Evolutionary conservation across 2,329 filamentous ascomycete genomes (phyloP), one percentile per base, ranked within the genome.

Genomic region (Xylaria digitata): DNA sequence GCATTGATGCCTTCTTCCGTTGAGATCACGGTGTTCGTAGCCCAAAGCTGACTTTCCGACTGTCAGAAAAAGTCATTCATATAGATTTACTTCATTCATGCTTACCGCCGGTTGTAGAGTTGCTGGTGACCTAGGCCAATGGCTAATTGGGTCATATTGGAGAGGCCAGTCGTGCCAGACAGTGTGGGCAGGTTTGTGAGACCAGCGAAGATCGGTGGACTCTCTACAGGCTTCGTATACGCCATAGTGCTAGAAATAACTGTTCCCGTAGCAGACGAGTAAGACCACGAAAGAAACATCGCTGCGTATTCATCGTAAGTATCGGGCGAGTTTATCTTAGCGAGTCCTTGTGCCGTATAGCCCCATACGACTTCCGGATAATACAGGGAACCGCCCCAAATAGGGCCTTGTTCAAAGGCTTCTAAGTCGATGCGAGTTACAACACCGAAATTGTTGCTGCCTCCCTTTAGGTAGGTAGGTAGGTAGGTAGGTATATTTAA

Each of bases 341-440:
- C 45, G 15, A 59, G 19, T 9, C 21, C 56, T 17, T 7, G 45
- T 30, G 42, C 42, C 6, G 13, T 13, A 21, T 42, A 8, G 1
- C 26, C 21, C 19, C 7, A 30, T 13, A 15, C 43, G 1, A 11
- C 7, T 6, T 3, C 7, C 7, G 57, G 23, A 48, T 23, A 49
- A 4, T 15, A 6, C 6, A 43, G 7, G 2, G 19, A 1, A 11
- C 19, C 64, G n/a, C 40, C 63, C 46, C 48, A 67, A 15, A 67
- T 32, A 19, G 40, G 21, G 15, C 55, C 50, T 42, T 58, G 54
- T 26, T 48, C 21, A 32, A 67, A 67, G 1, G 65, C 46, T 15
- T 21, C 21, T n/a, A 70, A 58, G 34, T 69, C 67, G 37, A 71
- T 42, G 15, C 57, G 46, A 21, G 69, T 71, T 2, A 69, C 69